Percentiles rank a stretch among this genome's conserved stretches.
These are phyloP conservation scores for Umbilicaria muhlenbergii DNA, from an alignment of 495 filamentous ascomycete species.

Conservation along the genomic window DNA sequence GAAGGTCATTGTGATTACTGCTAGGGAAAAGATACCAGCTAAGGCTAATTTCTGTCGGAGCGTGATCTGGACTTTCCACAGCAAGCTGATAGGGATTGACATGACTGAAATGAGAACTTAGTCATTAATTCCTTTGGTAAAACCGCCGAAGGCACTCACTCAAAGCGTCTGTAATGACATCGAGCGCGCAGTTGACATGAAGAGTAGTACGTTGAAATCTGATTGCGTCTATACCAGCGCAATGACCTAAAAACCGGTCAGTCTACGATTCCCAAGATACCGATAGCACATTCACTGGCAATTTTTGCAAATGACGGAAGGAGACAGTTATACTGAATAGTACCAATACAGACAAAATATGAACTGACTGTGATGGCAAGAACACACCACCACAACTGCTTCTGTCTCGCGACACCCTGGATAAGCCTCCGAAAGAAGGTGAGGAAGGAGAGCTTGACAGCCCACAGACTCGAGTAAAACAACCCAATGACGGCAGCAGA, in stretches of 20 bases:
- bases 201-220: slow-evolving; percentile 7
- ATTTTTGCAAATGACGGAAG: not conserved
- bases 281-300: not conserved
- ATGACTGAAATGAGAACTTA: slow-evolving; percentile 3
- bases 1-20: slow-evolving; percentile 15
- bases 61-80: slow-evolving; percentile 15
- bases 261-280: not conserved
- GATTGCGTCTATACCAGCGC: not conserved
- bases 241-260: not conserved
- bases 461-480: slow-evolving; percentile 13
- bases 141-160: slow-evolving; percentile 6
- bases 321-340: slow-evolving; percentile 7
- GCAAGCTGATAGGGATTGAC: slow-evolving; percentile 10
- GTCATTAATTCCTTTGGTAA: too few relatives aligned
- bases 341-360: slow-evolving; percentile 8
- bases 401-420: slow-evolving; percentile 5
- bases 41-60: slow-evolving; percentile 11
- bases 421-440: slow-evolving; percentile 18
- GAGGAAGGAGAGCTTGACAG: slow-evolving; percentile 16
- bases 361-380: slow-evolving; percentile 6
- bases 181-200: slow-evolving; percentile 11
- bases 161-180: slow-evolving; percentile 16
- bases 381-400: slow-evolving; percentile 10
- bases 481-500: slow-evolving; percentile 7
- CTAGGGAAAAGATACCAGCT: slow-evolving; percentile 17